Percentiles rank a stretch among this genome's conserved stretches.
These are phyloP conservation scores for Boletus speciosus DNA, from an alignment of 768 basidiomycete species.

Conservation along the genomic window DNA sequence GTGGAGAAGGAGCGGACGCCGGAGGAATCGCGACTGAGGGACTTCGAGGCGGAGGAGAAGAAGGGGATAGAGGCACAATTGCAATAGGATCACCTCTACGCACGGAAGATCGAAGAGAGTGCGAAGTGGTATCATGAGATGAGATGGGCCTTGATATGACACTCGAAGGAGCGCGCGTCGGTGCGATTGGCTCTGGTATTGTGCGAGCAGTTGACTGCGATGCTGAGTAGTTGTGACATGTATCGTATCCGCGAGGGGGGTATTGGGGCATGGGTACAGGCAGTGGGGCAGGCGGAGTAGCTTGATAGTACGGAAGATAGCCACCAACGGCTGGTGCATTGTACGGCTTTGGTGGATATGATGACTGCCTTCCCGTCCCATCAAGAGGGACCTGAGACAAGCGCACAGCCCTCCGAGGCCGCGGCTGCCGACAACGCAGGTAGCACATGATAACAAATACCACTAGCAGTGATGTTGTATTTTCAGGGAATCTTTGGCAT, in stretches of 20 bases:
- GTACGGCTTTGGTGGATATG: constrained; percentile 2
- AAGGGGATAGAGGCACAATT: neutral
- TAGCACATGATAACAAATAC: neutral
- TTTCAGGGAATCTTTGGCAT: constrained; percentile 1
- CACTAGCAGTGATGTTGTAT: neutral
- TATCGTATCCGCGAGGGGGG: constrained; percentile 5
- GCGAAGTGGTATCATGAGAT: neutral
- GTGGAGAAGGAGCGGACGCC: neutral
- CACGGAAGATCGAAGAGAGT: constrained; percentile 2
- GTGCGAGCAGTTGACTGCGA: neutral
- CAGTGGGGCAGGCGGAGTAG: neutral
- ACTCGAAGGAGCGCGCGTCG: neutral
- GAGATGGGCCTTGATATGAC: neutral
- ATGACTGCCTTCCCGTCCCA: neutral
- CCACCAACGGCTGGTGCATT: neutral
- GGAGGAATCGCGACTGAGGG: neutral
- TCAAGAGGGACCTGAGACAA: neutral
- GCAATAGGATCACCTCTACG: neutral
- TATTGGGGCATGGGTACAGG: constrained; percentile 2
- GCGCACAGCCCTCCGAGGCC: neutral
- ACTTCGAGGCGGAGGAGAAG: neutral
- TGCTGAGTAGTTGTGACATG: neutral
- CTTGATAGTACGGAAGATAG: neutral
- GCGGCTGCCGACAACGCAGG: neutral
- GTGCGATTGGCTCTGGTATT: neutral